Percentiles rank a stretch among this genome's conserved stretches.
phyloP scores from a whole-genome alignment of 108 stramenopile species.

The Stephanodiscus triporus region DNA sequence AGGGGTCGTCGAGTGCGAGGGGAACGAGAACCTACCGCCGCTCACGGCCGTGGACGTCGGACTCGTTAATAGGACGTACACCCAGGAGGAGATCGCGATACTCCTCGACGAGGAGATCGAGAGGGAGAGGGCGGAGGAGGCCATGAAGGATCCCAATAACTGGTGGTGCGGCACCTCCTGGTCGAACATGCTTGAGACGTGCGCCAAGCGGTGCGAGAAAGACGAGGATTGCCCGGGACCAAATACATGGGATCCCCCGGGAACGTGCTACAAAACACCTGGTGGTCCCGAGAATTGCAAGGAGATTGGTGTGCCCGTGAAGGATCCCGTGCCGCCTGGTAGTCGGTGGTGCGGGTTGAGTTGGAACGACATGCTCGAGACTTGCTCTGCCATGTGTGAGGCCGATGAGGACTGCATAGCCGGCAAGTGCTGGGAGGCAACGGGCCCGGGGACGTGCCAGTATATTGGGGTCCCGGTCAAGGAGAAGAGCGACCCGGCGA shows the following conservation, averaged over 20 bases:
- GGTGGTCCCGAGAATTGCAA: conserved; percentile 46
- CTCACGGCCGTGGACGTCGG: conserved; percentile 48
- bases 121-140: conserved; percentile 27
- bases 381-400: conserved; percentile 30
- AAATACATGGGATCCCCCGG: conserved; percentile 25
- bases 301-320: conserved; percentile 29
- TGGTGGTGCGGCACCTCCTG: conserved; percentile 49
- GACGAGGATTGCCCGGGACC: conserved; percentile 35
- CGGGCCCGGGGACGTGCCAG: conserved; percentile 45
- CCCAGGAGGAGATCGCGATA: conserved; percentile 37
- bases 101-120: conserved; percentile 22
- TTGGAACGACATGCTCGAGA: conserved; percentile 53
- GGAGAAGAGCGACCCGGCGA: conserved; percentile 15
- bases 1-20: conserved; percentile 34
- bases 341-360: conserved; percentile 40
- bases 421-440: conserved; percentile 38
- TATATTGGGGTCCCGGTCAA: conserved; percentile 44
- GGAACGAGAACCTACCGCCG: conserved; percentile 20
- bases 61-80: conserved; percentile 20
- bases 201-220: conserved; percentile 29
- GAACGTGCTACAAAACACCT: conserved; percentile 34
- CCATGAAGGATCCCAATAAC: conserved; percentile 39
- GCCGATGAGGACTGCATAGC: conserved; percentile 37
- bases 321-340: conserved; percentile 4
- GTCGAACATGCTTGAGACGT: conserved; percentile 44